Base-by-base conservation (phyloP, 2,329 filamentous ascomycete species). In the Acarospora socialis region DNA sequence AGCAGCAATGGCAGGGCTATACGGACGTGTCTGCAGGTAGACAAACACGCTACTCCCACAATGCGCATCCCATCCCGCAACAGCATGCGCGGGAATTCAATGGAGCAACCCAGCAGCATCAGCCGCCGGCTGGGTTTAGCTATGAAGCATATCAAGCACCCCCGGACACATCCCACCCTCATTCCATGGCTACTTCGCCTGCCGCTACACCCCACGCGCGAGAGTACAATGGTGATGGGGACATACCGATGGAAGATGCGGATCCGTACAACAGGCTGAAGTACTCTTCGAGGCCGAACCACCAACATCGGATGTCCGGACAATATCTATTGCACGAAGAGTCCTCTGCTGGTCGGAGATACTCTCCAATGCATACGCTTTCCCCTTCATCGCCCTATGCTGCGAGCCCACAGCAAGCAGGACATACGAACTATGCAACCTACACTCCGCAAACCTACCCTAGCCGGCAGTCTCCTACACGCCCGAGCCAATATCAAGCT, bases 311-410 rank as follows among this genome's bases (percentile, higher is more conserved):
- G 45, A 64, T 73, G 38, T 82, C 71, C 40, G 72, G 83, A 46
- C 78, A 87, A 53, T 80, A 78, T 44, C 58, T 75, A 28, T 63
- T 77, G 30, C 75, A 76, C 43, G 76, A 87, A 49, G 75, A 81
- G 37, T 90, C 83, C 25, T 68, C 81, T 30, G 82, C 83, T 35
- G 81, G 84, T 37, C 81, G 92, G 54, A 75, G 86, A 51, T 95
- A 95, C 59, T 95, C 87, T 28, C 90, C 87, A 42, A 94, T 94
- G 86, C 87, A 93, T 54, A 71, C 74, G 10, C 63, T 92, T 39
- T 83, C 84, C 38, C 81, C 84, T 23, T 73, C 77, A 20, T 78
- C 81, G 34, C 76, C 83, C 20, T 92, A 92, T 59, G 69, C 72
- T 51, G 67, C 60, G 59, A 80, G 63, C 53, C 71, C 64, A 40